Conservation (phyloP, 768 basidiomycete species). For the Atractiella rhizophila region DNA sequence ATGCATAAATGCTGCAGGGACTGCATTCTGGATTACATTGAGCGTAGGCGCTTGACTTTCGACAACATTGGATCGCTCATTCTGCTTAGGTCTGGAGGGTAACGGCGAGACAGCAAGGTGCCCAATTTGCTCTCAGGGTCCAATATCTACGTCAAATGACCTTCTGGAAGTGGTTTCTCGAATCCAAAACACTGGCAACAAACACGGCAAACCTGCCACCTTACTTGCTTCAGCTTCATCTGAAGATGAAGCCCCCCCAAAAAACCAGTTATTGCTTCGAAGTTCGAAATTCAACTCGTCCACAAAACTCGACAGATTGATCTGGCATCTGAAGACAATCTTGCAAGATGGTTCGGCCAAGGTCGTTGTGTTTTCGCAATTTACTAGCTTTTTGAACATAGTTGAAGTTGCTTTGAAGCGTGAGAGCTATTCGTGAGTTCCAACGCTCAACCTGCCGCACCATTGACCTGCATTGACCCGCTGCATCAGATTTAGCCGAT, state of each 20-base stretch:
- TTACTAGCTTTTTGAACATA: slow-evolving; percentile 63
- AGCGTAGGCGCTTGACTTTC: too few species aligned
- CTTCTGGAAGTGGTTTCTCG: slow-evolving; percentile 11
- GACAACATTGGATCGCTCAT: too few species aligned
- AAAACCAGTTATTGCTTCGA: slow-evolving; percentile 30
- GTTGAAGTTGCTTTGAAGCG: slow-evolving; percentile 18
- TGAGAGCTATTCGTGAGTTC: slow-evolving; percentile 41
- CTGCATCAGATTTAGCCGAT: slow-evolving; percentile 33
- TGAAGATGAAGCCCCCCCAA: slow-evolving; percentile 5
- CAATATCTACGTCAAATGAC: slow-evolving; percentile 7
- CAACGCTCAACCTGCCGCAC: slow-evolving; percentile 24
- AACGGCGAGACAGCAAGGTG: slow-evolving; percentile 24
- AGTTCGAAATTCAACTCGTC: slow-evolving; percentile 68
- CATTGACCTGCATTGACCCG: neutral
- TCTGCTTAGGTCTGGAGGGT: too few species aligned
- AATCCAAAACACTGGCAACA: slow-evolving; percentile 15
- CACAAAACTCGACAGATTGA: slow-evolving; percentile 67
- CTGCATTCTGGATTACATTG: slow-evolving; percentile 53
- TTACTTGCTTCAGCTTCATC: neutral
- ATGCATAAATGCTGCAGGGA: slow-evolving; percentile 77
- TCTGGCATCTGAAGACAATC: slow-evolving; percentile 43
- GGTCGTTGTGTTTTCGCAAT: slow-evolving; percentile 72
- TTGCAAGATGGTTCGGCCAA: too few species aligned
- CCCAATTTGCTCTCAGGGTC: slow-evolving; percentile 37
- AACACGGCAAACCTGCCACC: slow-evolving; percentile 6